phyloP scores from a whole-genome alignment of 2,329 filamentous ascomycete genomes.

The Lachnellula cervina region DNA sequence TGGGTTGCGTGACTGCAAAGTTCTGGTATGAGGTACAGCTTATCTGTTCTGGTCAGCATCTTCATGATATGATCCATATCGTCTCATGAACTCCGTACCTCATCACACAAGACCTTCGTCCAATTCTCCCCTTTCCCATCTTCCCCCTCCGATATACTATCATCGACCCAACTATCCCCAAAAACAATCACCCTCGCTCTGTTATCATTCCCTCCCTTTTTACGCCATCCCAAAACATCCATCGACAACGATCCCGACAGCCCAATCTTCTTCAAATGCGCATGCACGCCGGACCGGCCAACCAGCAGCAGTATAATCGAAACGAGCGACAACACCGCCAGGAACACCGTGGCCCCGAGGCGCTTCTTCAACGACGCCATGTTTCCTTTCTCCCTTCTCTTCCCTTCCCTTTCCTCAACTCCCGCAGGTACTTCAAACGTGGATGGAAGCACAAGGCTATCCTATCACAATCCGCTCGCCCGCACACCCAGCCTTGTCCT shows the following conservation, averaged over 20 bases:
- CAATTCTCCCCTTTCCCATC: constrained; percentile 25
- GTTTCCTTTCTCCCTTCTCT: not conserved
- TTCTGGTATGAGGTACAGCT: constrained; percentile 27
- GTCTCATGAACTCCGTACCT: constrained; percentile 17
- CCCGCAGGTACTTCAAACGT: no score
- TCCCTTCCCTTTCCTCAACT: not conserved
- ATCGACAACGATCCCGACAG: constrained; percentile 10
- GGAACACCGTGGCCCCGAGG: constrained; percentile 18
- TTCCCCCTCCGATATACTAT: constrained; percentile 12
- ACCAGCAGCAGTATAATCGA: constrained; percentile 20
- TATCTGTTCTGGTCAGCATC: constrained; percentile 21
- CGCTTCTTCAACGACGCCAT: constrained; percentile 16
- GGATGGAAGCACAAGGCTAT: no score
- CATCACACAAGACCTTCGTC: constrained; percentile 26
- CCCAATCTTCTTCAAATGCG: constrained; percentile 23
- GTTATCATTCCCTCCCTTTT: constrained; percentile 7
- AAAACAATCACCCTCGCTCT: constrained; percentile 26
- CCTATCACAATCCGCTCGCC: no score
- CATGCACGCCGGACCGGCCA: constrained; percentile 8
- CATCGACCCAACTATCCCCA: constrained; percentile 31
- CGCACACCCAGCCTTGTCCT: no score
- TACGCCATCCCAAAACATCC: not conserved
- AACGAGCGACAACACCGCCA: constrained; percentile 21
- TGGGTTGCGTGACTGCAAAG: constrained; percentile 25
- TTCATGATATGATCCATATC: not conserved